These are phyloP conservation scores for Rhodamnia argentea DNA, from an alignment of 345 rosid genomes.

Conservation along the genomic window DNA sequence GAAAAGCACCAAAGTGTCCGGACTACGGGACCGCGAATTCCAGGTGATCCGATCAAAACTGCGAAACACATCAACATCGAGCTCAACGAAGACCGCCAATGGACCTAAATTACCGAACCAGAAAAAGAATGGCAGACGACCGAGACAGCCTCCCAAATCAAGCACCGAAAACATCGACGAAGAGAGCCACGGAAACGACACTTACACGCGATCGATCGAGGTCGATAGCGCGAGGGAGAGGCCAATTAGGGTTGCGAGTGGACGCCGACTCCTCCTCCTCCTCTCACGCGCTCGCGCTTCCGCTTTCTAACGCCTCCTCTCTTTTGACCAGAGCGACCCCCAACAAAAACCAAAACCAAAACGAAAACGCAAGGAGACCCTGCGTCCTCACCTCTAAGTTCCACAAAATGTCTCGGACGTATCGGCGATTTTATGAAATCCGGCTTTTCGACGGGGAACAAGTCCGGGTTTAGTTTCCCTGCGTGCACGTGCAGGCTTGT, in stretches of 20 bases:
- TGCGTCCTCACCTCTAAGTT: slow-evolving; percentile 13
- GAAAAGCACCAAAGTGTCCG: not conserved
- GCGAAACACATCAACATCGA: not conserved
- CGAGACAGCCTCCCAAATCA: not conserved
- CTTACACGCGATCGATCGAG: not conserved
- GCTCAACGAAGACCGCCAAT: not conserved
- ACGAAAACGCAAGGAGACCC: not conserved
- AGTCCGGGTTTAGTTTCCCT: slow-evolving; percentile 70
- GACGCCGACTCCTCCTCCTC: slow-evolving; percentile 19
- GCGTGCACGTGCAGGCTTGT: slow-evolving; percentile 14
- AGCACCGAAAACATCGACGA: not conserved
- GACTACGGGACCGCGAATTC: not conserved
- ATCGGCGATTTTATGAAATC: slow-evolving; percentile 61
- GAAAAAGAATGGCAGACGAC: not conserved
- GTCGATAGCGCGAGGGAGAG: not conserved
- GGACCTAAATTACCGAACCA: not conserved
- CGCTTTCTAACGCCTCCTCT: not conserved
- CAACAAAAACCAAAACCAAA: slow-evolving; percentile 4
- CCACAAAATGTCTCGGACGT: slow-evolving; percentile 32
- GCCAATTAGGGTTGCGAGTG: slow-evolving; percentile 29
- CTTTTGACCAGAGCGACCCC: slow-evolving; percentile 13
- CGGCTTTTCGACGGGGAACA: slow-evolving; percentile 26
- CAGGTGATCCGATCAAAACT: slow-evolving; percentile 10
- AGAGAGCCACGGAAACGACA: not conserved
- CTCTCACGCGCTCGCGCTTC: not conserved